Evolutionary conservation across 768 basidiomycete genomes (phyloP), one percentile per base, ranked within the genome.

Genomic region (Gloeostereum incarnatum): DNA sequence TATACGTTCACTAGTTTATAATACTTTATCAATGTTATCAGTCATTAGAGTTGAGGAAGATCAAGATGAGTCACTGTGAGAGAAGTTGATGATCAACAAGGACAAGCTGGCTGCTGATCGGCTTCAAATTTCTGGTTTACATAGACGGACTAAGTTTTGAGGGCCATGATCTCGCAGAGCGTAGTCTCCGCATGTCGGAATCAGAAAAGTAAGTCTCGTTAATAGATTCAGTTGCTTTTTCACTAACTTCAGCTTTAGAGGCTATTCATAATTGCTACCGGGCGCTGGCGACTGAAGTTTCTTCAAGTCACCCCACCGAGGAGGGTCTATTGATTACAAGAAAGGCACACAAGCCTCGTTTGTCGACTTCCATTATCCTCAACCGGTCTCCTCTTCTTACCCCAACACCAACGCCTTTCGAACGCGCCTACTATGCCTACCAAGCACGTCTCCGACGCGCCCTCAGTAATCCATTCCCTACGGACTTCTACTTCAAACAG

Each of bases 401-500:
- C 0, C 78, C 79, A 33, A 71, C 79, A 0, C 81, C 79, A 0
- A 77, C 76, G 0, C 60, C 70, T 1, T 84, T 94, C 49, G 88
- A 93, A 59, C 63, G 68, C 47, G 78, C 87, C 9, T 92, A 85
- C 59, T 81, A 86, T 58, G 67, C 73, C 38, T 93, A 94, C 68
- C 85, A 90, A 55, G 67, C 75, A 6, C 79, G 87, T 30, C 74
- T 97, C 52, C 75, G 79, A 50, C 81, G 87, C 47, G 82, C 91
- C 2, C 63, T 97, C 34, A 82, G 83, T 55, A 88, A 89, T 48
- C 92, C 92, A 1, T 81, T 90, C 56, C 87, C 92, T 13, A 68
- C 75, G 41, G 81, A 91, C 33, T 90, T 94, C 60, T 97, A 93
- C 64, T 94, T 94, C 71, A 91, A 91, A 60, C 80, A 80, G 35